Evolutionary conservation across 1,139 yeast species (phyloP).

Genomic region (Candida sanyaensis): DNA sequence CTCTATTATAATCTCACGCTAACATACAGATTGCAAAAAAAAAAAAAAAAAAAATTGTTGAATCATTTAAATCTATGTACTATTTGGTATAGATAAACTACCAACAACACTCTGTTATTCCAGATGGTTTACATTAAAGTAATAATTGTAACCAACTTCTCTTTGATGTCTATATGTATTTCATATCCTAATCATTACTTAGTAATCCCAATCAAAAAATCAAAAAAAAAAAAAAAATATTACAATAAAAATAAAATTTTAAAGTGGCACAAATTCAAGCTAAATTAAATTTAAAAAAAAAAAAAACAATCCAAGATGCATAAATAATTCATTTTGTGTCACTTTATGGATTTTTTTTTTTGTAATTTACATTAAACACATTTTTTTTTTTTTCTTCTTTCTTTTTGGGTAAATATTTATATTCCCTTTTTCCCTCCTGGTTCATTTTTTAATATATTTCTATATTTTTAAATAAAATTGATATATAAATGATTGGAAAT

Average conservation of each 20-base stretch:
- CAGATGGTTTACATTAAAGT: too few species aligned
- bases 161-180: too few species aligned
- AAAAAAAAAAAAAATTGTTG: not conserved
- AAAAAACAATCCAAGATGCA: not conserved
- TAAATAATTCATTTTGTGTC: not conserved
- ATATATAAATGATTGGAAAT: not conserved
- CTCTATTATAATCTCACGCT: not conserved
- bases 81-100: too few species aligned
- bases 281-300: not conserved
- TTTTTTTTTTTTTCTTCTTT: constrained; percentile 2
- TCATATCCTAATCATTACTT: too few species aligned
- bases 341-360: not conserved
- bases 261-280: not conserved
- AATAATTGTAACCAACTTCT: too few species aligned
- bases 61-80: too few species aligned
- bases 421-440: constrained; percentile 1
- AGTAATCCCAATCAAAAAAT: not conserved
- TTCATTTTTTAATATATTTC: not conserved
- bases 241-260: not conserved
- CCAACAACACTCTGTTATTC: too few species aligned
- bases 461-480: too few species aligned
- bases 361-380: constrained; percentile 2
- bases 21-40: not conserved
- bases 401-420: constrained; percentile 1
- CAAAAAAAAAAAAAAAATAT: not conserved